These are phyloP conservation scores for Mucor mucedo DNA, from an alignment of 371 early-diverging fungal genomes.

Conservation along the genomic window DNA sequence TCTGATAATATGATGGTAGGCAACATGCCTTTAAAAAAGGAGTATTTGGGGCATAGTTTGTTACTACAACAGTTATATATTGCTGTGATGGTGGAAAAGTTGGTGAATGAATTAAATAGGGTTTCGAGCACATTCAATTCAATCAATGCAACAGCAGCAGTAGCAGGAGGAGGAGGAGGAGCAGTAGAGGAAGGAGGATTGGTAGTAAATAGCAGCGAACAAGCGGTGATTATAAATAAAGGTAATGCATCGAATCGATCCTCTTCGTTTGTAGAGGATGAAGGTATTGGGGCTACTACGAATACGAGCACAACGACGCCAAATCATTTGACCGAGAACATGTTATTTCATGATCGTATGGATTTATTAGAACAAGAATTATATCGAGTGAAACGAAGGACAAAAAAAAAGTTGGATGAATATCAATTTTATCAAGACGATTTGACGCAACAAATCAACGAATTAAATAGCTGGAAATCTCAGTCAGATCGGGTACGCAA, in stretches of 20 bases:
- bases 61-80: constrained; percentile 41
- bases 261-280: constrained; percentile 1
- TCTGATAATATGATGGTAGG: constrained; percentile 52
- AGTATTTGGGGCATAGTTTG: constrained; percentile 33
- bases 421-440: constrained; percentile 27
- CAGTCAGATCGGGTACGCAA: constrained; percentile 28
- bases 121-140: not conserved
- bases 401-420: constrained; percentile 39
- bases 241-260: not conserved
- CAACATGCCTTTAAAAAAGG: constrained; percentile 47
- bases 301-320: constrained; percentile 7
- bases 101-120: constrained; percentile 30
- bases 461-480: constrained; percentile 32
- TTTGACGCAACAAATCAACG: constrained; percentile 33
- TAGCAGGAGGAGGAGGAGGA: too few relatives aligned
- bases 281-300: constrained; percentile 9
- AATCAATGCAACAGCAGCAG: too few relatives aligned
- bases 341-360: constrained; percentile 52
- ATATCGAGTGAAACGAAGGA: constrained; percentile 36
- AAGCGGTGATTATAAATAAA: not conserved
- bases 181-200: too few relatives aligned
- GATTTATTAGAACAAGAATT: constrained; percentile 51
- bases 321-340: constrained; percentile 25
- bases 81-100: constrained; percentile 46
- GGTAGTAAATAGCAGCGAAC: not conserved